Evolutionary conservation across 495 filamentous ascomycete species (phyloP).

Genomic region (Hyaloscypha variabilis): DNA sequence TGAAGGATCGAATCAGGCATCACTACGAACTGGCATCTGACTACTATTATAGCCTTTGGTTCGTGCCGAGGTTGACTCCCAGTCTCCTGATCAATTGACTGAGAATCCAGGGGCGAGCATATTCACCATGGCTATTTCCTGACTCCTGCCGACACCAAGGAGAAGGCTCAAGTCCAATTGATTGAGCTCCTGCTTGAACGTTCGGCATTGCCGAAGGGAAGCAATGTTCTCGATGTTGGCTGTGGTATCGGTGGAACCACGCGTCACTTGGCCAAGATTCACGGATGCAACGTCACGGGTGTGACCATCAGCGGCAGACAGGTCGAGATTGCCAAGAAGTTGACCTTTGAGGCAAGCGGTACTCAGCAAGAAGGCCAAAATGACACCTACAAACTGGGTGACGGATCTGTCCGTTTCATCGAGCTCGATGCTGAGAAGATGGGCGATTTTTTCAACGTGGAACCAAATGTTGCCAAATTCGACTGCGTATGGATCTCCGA

Average conservation of each 20-base stretch:
- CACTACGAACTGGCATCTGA: constrained; percentile 62
- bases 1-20: constrained; percentile 59
- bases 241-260: constrained; percentile 60
- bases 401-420: constrained; percentile 49
- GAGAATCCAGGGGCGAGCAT: constrained; percentile 54
- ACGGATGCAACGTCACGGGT: constrained; percentile 51
- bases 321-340: constrained; percentile 49
- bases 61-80: constrained; percentile 13
- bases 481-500: constrained; percentile 62
- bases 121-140: constrained; percentile 62
- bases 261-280: constrained; percentile 49
- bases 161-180: constrained; percentile 52
- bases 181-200: constrained; percentile 52
- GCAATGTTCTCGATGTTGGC: constrained; percentile 54
- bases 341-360: constrained; percentile 41
- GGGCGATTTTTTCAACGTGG: constrained; percentile 47
- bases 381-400: constrained; percentile 36
- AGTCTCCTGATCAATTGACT: constrained; percentile 1
- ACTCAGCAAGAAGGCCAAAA: constrained; percentile 6
- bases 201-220: constrained; percentile 37
- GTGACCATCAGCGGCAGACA: constrained; percentile 60
- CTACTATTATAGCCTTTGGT: constrained; percentile 56
- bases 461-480: constrained; percentile 36
- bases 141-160: constrained; percentile 46
- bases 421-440: constrained; percentile 64